Conservation (phyloP, 441 rosid genomes). For the Capsella rubella region DNA sequence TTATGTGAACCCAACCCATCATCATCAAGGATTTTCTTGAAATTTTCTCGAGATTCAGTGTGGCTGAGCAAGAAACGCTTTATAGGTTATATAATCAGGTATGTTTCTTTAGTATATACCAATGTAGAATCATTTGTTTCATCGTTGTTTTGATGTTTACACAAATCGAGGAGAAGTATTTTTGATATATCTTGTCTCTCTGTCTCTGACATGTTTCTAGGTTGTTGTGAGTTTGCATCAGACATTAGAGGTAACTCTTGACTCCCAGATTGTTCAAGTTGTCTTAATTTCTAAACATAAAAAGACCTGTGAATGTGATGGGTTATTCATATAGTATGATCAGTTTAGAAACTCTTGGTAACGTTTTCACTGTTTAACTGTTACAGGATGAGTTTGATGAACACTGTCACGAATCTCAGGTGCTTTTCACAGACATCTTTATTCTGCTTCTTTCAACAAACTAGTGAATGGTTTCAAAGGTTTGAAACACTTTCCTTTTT, state of each 20-base stretch:
- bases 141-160: constrained; percentile 12
- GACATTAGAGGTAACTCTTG: constrained; percentile 34
- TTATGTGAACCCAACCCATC: neutral
- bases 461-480: neutral
- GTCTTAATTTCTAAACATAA: neutral
- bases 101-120: neutral
- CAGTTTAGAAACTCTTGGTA: neutral
- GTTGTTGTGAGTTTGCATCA: constrained; percentile 47
- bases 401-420: constrained; percentile 39
- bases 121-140: constrained; percentile 4
- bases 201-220: constrained; percentile 36
- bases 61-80: constrained; percentile 33
- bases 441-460: neutral
- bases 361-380: constrained; percentile 14
- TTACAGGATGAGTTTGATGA: constrained; percentile 42
- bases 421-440: constrained; percentile 8
- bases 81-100: constrained; percentile 41
- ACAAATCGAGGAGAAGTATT: neutral
- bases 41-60: constrained; percentile 36
- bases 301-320: neutral
- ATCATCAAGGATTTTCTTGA: constrained; percentile 31
- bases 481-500: neutral
- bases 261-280: neutral
- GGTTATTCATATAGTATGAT: constrained; percentile 13
- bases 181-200: constrained; percentile 15